Conservation (phyloP, 83 land plant genomes). For the Isoetes engelmannii region DNA sequence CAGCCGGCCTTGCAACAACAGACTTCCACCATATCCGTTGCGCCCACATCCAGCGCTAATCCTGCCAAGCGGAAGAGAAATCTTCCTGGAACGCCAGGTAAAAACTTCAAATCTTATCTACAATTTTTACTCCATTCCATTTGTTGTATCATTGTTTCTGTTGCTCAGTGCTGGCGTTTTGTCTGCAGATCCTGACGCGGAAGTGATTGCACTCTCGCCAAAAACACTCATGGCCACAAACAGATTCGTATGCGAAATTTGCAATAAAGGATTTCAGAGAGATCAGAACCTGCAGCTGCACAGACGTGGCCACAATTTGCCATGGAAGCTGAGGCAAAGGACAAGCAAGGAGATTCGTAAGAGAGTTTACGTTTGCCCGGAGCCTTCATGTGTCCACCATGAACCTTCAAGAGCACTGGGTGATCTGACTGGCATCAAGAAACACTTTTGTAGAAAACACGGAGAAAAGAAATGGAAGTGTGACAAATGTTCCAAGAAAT, state of each 20-base stretch:
- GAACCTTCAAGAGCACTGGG: constrained; percentile 52
- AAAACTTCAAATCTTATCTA: constrained; percentile 6
- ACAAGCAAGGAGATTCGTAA: constrained; percentile 38
- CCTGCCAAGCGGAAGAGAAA: constrained; percentile 29
- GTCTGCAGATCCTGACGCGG: constrained; percentile 35
- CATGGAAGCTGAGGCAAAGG: constrained; percentile 39
- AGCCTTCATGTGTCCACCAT: constrained; percentile 40
- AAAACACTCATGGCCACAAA: constrained; percentile 37
- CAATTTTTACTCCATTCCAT: not conserved
- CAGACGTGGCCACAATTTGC: constrained; percentile 36
- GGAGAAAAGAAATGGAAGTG: constrained; percentile 41
- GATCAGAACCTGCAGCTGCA: constrained; percentile 39
- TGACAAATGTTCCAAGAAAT: constrained; percentile 41
- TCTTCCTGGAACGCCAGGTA: constrained; percentile 36
- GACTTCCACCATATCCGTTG: no score
- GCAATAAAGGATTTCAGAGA: constrained; percentile 33
- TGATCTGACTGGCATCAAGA: constrained; percentile 50
- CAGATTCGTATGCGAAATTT: constrained; percentile 38
- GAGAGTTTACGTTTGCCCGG: constrained; percentile 32
- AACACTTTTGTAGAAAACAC: constrained; percentile 41
- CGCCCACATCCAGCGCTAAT: not conserved
- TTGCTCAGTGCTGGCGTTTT: not conserved
- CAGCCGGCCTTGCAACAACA: no score
- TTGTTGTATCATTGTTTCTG: not conserved
- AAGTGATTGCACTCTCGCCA: constrained; percentile 36